Evolutionary conservation across 495 filamentous ascomycete species (phyloP).

Genomic region (Diplogelasinospora grovesii): DNA sequence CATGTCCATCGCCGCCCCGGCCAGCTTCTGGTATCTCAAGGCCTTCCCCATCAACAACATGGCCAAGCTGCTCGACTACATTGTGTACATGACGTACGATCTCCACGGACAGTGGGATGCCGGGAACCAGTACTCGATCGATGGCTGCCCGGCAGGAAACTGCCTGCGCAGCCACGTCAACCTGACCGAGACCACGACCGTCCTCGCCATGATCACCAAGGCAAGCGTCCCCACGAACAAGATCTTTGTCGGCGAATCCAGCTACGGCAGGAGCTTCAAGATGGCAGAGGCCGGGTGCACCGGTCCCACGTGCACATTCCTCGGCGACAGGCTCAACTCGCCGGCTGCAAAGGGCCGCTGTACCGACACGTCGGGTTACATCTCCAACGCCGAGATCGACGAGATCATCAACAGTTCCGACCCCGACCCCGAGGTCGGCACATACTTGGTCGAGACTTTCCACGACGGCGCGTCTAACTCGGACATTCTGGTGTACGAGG

Average conservation of each 20-base stretch:
- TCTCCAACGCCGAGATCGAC: not conserved
- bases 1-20: constrained; percentile 21
- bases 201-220: constrained; percentile 45
- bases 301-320: constrained; percentile 10
- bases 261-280: constrained; percentile 34
- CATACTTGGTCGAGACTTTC: not conserved
- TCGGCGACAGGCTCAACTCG: constrained; percentile 11
- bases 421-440: not conserved
- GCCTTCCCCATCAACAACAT: constrained; percentile 14
- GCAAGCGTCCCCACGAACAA: constrained; percentile 37
- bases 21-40: constrained; percentile 9
- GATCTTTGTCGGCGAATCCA: constrained; percentile 32
- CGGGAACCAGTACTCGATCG: constrained; percentile 7
- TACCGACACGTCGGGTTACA: constrained; percentile 29
- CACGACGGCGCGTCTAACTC: constrained; percentile 1
- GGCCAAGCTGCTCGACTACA: constrained; percentile 16
- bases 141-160: constrained; percentile 20
- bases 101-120: constrained; percentile 21
- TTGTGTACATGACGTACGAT: constrained; percentile 24
- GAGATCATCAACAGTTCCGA: not conserved
- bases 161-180: constrained; percentile 31
- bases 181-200: constrained; percentile 35
- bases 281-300: constrained; percentile 14
- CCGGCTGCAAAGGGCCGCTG: constrained; percentile 27
- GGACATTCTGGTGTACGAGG: constrained; percentile 8